Evolutionary conservation across 2,329 filamentous ascomycete genomes (phyloP).

Genomic region (Colletotrichum zoysiae): DNA sequence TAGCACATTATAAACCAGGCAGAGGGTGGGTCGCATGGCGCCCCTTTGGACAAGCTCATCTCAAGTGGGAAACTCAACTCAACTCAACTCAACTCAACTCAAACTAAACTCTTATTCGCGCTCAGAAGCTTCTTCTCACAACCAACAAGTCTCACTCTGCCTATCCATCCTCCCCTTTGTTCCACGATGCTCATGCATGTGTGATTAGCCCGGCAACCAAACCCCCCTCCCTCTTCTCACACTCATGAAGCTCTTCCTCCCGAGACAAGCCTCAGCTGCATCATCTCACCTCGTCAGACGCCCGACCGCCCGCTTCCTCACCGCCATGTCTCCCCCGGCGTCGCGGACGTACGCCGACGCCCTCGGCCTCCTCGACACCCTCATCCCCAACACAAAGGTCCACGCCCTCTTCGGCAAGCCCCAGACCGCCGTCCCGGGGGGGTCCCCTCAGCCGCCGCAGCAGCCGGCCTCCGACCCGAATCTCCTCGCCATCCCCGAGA

Average conservation of each 20-base stretch:
- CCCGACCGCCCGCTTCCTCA: neutral
- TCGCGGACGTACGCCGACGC: conserved; percentile 40
- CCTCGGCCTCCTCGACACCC: conserved; percentile 39
- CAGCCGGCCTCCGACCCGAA: conserved; percentile 20
- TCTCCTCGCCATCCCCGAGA: conserved; percentile 75
- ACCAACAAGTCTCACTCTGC: conserved; percentile 15
- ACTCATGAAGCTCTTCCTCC: neutral
- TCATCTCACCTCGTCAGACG: neutral
- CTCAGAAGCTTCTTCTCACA: conserved; percentile 19
- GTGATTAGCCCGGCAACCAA: neutral
- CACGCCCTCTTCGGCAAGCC: conserved; percentile 40
- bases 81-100: conserved; percentile 1
- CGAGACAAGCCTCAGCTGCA: conserved; percentile 5
- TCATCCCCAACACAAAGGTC: conserved; percentile 41
- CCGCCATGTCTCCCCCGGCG: conserved; percentile 19
- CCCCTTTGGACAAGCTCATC: conserved; percentile 7
- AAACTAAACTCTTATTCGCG: neutral
- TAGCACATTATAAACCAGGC: neutral
- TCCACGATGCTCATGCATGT: neutral
- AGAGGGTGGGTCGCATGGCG: neutral
- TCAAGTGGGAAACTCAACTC: conserved; percentile 2
- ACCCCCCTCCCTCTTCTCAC: neutral
- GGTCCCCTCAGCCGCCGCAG: neutral
- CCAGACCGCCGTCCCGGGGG: neutral
- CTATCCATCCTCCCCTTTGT: neutral